Percentiles rank a stretch among this genome's conserved stretches.
phyloP scores from a whole-genome alignment of 176 grass and related monocot genomes.

The Phoenix dactylifera region DNA sequence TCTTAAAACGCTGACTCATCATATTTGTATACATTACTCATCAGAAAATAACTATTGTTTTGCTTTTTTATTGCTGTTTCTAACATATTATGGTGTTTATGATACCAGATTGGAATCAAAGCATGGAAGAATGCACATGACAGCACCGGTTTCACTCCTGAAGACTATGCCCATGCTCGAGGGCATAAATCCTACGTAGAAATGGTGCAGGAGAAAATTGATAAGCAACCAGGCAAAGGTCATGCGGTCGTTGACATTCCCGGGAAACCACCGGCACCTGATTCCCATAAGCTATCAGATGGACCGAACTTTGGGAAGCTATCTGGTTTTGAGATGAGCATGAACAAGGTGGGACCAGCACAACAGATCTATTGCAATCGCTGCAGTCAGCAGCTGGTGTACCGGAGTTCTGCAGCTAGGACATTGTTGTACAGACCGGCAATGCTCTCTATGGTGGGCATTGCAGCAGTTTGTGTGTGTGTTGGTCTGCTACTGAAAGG shows the following conservation, averaged over 20 bases:
- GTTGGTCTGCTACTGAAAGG: conserved; percentile 74
- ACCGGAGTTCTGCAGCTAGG: conserved; percentile 14
- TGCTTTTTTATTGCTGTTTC: not conserved
- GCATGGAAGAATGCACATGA: conserved; percentile 64
- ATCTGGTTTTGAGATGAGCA: too few relatives aligned
- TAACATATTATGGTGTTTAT: not conserved
- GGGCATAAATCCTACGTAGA: conserved; percentile 48
- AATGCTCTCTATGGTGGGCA: conserved; percentile 76
- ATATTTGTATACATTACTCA: too few relatives aligned
- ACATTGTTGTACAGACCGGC: conserved; percentile 85
- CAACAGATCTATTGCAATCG: too few relatives aligned
- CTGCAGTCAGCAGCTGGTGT: too few relatives aligned
- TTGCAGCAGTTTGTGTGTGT: conserved; percentile 78
- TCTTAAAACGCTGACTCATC: too few relatives aligned
- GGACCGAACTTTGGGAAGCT: too few relatives aligned
- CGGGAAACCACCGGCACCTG: not conserved
- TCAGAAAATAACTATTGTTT: not conserved
- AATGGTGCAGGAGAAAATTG: conserved; percentile 79
- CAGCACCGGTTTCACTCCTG: conserved; percentile 49
- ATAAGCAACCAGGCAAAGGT: conserved; percentile 49
- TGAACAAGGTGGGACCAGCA: too few relatives aligned
- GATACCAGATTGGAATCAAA: conserved; percentile 60
- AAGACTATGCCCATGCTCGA: conserved; percentile 63
- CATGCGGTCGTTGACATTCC: conserved; percentile 57
- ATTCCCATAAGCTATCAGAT: too few relatives aligned